Evolutionary conservation across 768 basidiomycete species (phyloP).

Genomic region (Pleurotus sapidus): DNA sequence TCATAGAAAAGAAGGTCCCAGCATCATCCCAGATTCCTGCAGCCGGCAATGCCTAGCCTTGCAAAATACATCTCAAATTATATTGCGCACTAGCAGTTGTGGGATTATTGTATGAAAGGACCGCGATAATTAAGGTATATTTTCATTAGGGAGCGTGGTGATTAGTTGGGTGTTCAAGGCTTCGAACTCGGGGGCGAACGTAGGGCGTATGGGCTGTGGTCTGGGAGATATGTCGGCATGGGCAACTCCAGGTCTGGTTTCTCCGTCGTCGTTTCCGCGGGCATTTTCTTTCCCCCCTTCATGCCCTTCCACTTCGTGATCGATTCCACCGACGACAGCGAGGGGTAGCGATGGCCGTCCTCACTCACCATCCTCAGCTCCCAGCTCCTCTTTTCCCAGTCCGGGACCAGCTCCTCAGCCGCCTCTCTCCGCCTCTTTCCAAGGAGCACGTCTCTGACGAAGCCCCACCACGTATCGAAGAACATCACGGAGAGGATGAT

Average conservation of each 20-base stretch:
- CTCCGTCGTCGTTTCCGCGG: conserved; percentile 4
- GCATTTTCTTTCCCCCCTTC: conserved; percentile 10
- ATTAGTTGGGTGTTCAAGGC: not conserved
- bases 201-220: conserved; percentile 19
- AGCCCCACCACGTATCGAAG: conserved; percentile 71
- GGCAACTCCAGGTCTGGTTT: conserved; percentile 9
- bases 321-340: conserved; percentile 35
- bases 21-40: conserved; percentile 10
- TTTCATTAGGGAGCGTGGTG: not conserved
- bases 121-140: not conserved
- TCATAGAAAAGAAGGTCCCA: conserved; percentile 43
- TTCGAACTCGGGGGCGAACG: not conserved
- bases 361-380: conserved; percentile 46
- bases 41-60: not conserved
- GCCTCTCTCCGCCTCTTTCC: conserved; percentile 28
- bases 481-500: conserved; percentile 58
- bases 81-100: not conserved
- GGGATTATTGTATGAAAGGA: conserved; percentile 9
- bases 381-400: conserved; percentile 64
- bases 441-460: conserved; percentile 48
- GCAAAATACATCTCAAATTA: not conserved
- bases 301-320: conserved; percentile 25
- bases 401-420: conserved; percentile 57
- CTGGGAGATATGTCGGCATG: conserved; percentile 21
- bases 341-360: conserved; percentile 46